Conservation (phyloP, 1,284 basidiomycete species). For the Sanghuangporus weigelae region DNA sequence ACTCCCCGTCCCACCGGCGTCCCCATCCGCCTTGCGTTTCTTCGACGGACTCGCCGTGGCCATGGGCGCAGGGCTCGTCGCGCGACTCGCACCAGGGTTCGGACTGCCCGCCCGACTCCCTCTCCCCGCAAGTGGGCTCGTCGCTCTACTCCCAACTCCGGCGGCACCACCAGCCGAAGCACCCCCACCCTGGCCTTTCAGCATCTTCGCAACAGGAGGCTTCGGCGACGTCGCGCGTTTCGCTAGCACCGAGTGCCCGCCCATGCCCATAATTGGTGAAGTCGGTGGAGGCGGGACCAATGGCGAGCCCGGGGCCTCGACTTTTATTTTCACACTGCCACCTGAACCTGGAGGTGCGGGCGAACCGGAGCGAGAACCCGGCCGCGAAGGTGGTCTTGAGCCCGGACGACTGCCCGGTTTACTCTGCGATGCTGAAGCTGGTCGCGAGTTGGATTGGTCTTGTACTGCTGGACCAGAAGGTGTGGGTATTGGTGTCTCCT, state of each 20-base stretch:
- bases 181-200: slow-evolving; percentile 21
- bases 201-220: slow-evolving; percentile 50
- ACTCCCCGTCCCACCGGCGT: slow-evolving; percentile 27
- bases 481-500: slow-evolving; percentile 43
- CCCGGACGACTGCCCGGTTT: slow-evolving; percentile 3
- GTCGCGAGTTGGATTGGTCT: slow-evolving; percentile 22
- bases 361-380: slow-evolving; percentile 9
- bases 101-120: slow-evolving; percentile 23
- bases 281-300: slow-evolving; percentile 21
- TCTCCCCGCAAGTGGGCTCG: slow-evolving; percentile 33
- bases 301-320: neutral
- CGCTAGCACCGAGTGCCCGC: slow-evolving; percentile 73
- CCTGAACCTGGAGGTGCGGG: slow-evolving; percentile 8
- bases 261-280: slow-evolving; percentile 42
- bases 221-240: slow-evolving; percentile 79
- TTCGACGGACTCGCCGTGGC: slow-evolving; percentile 27
- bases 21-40: slow-evolving; percentile 68
- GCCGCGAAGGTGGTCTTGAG: slow-evolving; percentile 10
- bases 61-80: slow-evolving; percentile 30
- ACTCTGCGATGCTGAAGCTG: neutral
- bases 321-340: slow-evolving; percentile 13
- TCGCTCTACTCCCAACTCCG: slow-evolving; percentile 36
- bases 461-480: slow-evolving; percentile 54
- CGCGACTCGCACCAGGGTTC: slow-evolving; percentile 20
- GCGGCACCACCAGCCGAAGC: neutral